Base-by-base conservation (phyloP, 1,284 basidiomycete species). In the Phylloporus sp. region DNA sequence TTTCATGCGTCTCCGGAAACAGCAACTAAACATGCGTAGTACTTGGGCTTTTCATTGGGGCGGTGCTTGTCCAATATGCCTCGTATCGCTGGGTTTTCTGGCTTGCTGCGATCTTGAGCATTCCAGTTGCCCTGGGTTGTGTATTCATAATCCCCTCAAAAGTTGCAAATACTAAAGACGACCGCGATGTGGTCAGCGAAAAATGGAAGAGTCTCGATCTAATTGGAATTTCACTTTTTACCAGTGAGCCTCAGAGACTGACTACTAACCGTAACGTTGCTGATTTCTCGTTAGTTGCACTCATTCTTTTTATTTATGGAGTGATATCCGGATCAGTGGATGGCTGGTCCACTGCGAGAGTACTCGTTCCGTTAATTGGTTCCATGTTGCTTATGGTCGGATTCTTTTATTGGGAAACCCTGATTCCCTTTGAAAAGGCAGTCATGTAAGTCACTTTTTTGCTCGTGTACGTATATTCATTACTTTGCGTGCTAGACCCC, bases 61-160 rank as follows among this genome's bases (percentile, higher is more conserved):
- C 80, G 1, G 43, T 78, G 20, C 74, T 83, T 23, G 76, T 80
- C 8, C 74, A 83, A 68, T 83, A 78, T 49, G 78, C 81, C 7
- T 82, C 80, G 20, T 86, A 81, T 74, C 75, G 74, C 32, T 86
- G 85, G 85, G 76, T 85, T 11, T 86, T 85, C 70, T 86, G 82
- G 82, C 81, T 83, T 68, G 77, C 81, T 47, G 78, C 83, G 2
- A 70, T 84, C 10, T 71, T 85, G 32, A 78, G 80, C 56, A 68
- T 83, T 53, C 78, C 81, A 20, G 77, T 83, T 55, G 78, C 82
- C 10, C 7, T 80, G 12, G 43, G 49, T 12, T 81, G 80, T 69
- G 23, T 83, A 14, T 69, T 84, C 12, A 60, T 71, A 59, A 74
- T 79, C 10, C 77, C 75, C 1, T 15, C 60, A 7, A 74, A 78